These are phyloP conservation scores for Aphanomyces cochlioides DNA, from an alignment of 352 stramenopile genomes.

Conservation along the genomic window DNA sequence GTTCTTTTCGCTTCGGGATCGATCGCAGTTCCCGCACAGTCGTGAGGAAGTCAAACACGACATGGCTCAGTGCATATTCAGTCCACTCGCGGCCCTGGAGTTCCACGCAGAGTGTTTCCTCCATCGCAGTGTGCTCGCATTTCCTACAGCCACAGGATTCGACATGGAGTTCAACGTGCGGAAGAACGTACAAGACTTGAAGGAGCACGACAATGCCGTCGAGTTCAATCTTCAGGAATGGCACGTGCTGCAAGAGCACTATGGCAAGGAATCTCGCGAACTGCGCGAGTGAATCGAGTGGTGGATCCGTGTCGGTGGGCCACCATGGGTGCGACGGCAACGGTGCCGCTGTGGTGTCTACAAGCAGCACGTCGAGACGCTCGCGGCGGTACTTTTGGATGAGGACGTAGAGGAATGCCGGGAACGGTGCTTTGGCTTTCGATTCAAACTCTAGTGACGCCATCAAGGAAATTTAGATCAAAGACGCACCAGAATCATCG, in stretches of 20 bases:
- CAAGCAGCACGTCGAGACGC: constrained; percentile 35
- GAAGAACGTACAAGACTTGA: constrained; percentile 74
- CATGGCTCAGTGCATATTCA: constrained; percentile 40
- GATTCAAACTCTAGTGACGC: constrained; percentile 61
- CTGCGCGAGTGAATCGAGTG: constrained; percentile 75
- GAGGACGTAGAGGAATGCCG: constrained; percentile 61
- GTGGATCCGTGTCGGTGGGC: constrained; percentile 50
- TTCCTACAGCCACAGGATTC: constrained; percentile 21
- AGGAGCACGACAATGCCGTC: constrained; percentile 66
- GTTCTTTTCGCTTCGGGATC: constrained; percentile 66
- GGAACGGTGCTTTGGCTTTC: constrained; percentile 73
- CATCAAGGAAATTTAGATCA: not conserved
- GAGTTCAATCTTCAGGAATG: constrained; percentile 62
- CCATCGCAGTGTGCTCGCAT: constrained; percentile 6
- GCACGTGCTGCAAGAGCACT: constrained; percentile 47
- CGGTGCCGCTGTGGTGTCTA: not conserved
- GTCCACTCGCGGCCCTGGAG: constrained; percentile 32
- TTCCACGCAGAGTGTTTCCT: constrained; percentile 26
- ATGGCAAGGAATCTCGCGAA: constrained; percentile 76
- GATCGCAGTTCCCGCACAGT: constrained; percentile 77
- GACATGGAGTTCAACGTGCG: constrained; percentile 33
- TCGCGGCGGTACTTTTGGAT: constrained; percentile 86
- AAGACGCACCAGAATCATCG: constrained; percentile 4
- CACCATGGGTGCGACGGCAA: constrained; percentile 40
- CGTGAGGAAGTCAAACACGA: constrained; percentile 69